Evolutionary conservation across 495 filamentous ascomycete genomes (phyloP), one percentile per base, ranked within the genome.

Genomic region (Talaromyces trachyspermus): DNA sequence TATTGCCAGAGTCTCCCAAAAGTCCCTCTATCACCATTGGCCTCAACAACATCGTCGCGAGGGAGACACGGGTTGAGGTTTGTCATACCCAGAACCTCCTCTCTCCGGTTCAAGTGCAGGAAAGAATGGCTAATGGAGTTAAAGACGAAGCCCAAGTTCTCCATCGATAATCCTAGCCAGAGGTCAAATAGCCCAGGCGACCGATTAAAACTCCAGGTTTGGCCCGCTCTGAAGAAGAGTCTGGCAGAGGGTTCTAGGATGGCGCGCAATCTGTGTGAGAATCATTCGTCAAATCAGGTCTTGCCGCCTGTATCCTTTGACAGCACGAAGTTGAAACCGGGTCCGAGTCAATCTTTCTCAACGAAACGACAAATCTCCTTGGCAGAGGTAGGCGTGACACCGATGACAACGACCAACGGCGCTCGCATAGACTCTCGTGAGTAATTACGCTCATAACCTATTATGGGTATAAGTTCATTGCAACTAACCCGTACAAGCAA

Each of bases 381-480:
- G 5, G 73, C 80, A 9, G 83, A 84, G 43, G 57, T 85, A 19
- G 81, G 77, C 3, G 22, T 43, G 9, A 42, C 18, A 11, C 74
- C 77, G 32, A 81, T 84, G 79, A 79, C 79, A 4, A 84, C 80
- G 2, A 79, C 84, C 10, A 80, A 82, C 49, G 84, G 85, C 54
- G 60, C 71, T 38, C 63, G 75, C 33, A 78, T 86, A 71, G 84
- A 88, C 62, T 87, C 84, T 57, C 84, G 84, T 88, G 76, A 70
- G 84, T 74, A 10, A 10, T 15, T 5, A 29, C 38, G 25, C n/a
- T 27, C 26, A 25, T 23, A 17, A 14, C 24, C 7, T 19, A 14
- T n/a, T 22, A 26, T 11, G 20, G 25, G 27, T 30, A 18, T 33
- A 33, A 50, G 39, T 33, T 58, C 65, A n/a, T n/a, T n/a, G n/a